These are phyloP conservation scores for Phallus indusiatus DNA, from an alignment of 768 basidiomycete genomes.

Conservation along the genomic window DNA sequence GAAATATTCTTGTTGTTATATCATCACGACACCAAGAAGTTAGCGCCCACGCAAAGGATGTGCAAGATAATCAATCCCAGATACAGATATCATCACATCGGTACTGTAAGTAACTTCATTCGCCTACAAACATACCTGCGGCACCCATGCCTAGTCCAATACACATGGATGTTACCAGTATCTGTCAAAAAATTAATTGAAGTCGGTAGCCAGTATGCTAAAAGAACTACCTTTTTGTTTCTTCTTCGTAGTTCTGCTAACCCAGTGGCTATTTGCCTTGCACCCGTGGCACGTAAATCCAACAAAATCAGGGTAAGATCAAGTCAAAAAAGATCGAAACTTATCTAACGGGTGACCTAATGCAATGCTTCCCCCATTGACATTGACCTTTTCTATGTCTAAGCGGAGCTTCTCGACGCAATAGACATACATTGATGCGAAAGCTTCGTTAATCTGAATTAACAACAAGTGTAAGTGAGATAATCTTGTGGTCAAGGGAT, in stretches of 20 bases:
- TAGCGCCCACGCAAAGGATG: too few relatives aligned
- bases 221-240: conserved; percentile 17
- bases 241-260: conserved; percentile 37
- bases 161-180: conserved; percentile 86
- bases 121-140: conserved; percentile 61
- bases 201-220: neutral
- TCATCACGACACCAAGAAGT: too few relatives aligned
- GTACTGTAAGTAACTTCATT: conserved; percentile 25
- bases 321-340: conserved; percentile 21
- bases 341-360: conserved; percentile 76
- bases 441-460: conserved; percentile 80
- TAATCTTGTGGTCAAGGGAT: neutral
- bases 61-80: too few relatives aligned
- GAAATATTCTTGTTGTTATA: too few relatives aligned
- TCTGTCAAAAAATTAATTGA: conserved; percentile 25
- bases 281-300: conserved; percentile 66
- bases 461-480: neutral
- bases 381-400: conserved; percentile 62
- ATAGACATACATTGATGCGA: conserved; percentile 77
- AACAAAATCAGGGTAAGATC: conserved; percentile 14
- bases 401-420: conserved; percentile 57
- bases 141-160: conserved; percentile 83
- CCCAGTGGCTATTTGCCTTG: conserved; percentile 77
- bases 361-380: conserved; percentile 87
- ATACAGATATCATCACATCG: too few relatives aligned